phyloP scores from a whole-genome alignment of 2,329 filamentous ascomycete species.

The Tolypocladium album region DNA sequence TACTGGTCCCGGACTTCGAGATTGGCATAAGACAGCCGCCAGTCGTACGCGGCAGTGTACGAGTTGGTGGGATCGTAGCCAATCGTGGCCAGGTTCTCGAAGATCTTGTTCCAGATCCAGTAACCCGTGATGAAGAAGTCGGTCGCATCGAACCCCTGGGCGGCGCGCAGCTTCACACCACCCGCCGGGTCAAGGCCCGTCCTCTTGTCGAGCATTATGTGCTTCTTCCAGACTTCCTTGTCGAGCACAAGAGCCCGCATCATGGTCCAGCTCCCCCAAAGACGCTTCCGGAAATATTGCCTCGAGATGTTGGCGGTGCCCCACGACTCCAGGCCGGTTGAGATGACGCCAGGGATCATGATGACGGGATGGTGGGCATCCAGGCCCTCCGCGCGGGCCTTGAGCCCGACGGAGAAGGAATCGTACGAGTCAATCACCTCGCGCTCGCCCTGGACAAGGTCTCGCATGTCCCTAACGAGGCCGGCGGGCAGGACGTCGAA shows the following conservation, averaged over 20 bases:
- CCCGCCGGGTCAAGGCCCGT: conserved; percentile 86
- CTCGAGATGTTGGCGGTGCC: conserved; percentile 76
- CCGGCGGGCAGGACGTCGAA: conserved; percentile 82
- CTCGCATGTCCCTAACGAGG: conserved; percentile 74
- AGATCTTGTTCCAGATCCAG: conserved; percentile 99
- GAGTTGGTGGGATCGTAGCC: conserved; percentile 83
- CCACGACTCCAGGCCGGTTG: conserved; percentile 94
- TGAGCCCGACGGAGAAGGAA: conserved; percentile 81
- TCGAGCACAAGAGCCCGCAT: conserved; percentile 90
- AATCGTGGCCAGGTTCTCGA: conserved; percentile 91
- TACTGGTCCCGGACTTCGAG: conserved; percentile 87
- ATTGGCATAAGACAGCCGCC: conserved; percentile 83
- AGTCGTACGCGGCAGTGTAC: conserved; percentile 70
- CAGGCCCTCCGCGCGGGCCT: conserved; percentile 72
- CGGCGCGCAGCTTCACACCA: conserved; percentile 79
- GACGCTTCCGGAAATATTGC: conserved; percentile 83
- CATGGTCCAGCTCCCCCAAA: conserved; percentile 99
- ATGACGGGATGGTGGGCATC: conserved; percentile 78
- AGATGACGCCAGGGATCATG: conserved; percentile 97
- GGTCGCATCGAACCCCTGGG: conserved; percentile 93
- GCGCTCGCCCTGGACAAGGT: conserved; percentile 78
- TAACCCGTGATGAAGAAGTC: conserved; percentile 90
- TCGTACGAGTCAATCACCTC: conserved; percentile 80
- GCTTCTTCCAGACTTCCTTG: conserved; percentile 88
- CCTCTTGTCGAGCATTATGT: conserved; percentile 90